A percentile compares a stretch with the other conserved stretches of the same genome.
Evolutionary conservation across 2,329 filamentous ascomycete species (phyloP).

Genomic region (Stagonosporopsis vannaccii): DNA sequence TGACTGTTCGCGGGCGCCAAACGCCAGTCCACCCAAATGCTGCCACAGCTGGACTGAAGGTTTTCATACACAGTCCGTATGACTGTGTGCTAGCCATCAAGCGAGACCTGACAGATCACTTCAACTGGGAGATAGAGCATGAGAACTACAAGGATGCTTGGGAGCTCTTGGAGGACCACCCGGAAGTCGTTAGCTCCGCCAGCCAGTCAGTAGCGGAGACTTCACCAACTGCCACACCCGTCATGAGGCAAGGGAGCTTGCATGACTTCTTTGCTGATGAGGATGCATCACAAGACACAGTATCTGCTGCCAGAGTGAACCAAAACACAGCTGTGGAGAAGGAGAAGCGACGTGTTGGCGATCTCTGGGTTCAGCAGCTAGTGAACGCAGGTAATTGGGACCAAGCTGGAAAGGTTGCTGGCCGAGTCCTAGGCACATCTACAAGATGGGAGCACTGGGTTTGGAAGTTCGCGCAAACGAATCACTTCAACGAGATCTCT

Average conservation of each 20-base stretch:
- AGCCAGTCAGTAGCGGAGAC: constrained; percentile 48
- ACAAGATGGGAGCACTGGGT: constrained; percentile 95
- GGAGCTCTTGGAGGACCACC: constrained; percentile 87
- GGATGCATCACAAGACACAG: constrained; percentile 64
- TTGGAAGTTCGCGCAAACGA: constrained; percentile 85
- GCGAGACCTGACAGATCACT: constrained; percentile 83
- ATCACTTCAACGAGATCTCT: constrained; percentile 89
- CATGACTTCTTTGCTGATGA: constrained; percentile 78
- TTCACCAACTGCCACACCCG: constrained; percentile 54
- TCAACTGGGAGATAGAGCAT: constrained; percentile 84
- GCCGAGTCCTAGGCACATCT: constrained; percentile 80
- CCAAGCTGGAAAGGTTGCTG: constrained; percentile 79
- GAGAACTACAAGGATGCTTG: constrained; percentile 85
- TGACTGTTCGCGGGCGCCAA: constrained; percentile 28
- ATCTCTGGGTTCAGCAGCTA: constrained; percentile 90
- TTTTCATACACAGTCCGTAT: constrained; percentile 96
- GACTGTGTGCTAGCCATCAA: constrained; percentile 94
- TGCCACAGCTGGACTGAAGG: constrained; percentile 70
- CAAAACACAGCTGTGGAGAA: constrained; percentile 75
- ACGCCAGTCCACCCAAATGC: constrained; percentile 57
- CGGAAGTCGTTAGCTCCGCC: constrained; percentile 66
- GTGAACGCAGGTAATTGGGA: constrained; percentile 77
- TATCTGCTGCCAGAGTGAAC: constrained; percentile 62
- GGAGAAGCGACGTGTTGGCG: constrained; percentile 89
- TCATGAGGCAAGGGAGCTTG: constrained; percentile 55